A percentile compares a stretch with the other conserved stretches of the same genome.
phyloP scores from a whole-genome alignment of 148 eudicot species.

The Diospyros kaki region DNA sequence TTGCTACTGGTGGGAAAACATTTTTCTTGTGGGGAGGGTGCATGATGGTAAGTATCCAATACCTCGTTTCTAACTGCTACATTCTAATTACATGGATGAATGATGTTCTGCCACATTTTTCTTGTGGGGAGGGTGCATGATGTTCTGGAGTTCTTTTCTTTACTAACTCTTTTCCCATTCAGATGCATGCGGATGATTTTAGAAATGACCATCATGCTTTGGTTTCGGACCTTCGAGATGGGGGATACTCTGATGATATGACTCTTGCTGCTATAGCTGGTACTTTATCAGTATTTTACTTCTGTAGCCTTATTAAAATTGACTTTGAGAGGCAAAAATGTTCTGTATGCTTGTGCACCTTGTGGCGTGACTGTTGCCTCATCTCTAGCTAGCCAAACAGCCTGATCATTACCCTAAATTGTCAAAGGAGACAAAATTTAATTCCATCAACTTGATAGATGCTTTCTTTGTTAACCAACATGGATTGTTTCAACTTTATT shows the following conservation, averaged over 20 bases:
- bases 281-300: slow-evolving; percentile 18
- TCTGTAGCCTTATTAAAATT: slow-evolving; percentile 4
- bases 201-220: slow-evolving; percentile 75
- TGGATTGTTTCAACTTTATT: not conserved
- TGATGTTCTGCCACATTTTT: not conserved
- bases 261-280: slow-evolving; percentile 99
- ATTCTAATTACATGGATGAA: not conserved
- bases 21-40: slow-evolving; percentile 99
- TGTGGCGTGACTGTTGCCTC: not conserved
- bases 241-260: slow-evolving; percentile 99
- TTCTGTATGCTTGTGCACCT: not conserved
- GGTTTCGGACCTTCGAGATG: slow-evolving; percentile 87
- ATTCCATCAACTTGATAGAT: not conserved
- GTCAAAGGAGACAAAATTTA: not conserved
- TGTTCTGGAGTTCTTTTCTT: not conserved
- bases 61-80: slow-evolving; percentile 14
- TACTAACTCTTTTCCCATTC: slow-evolving; percentile 19
- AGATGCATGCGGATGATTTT: slow-evolving; percentile 99
- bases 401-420: not conserved
- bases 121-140: not conserved
- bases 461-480: not conserved
- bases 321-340: not conserved
- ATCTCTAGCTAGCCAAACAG: not conserved
- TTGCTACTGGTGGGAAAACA: slow-evolving; percentile 96
- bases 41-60: slow-evolving; percentile 80